Evolutionary conservation across 768 basidiomycete genomes (phyloP).

Genomic region (Agrocybe praecox): DNA sequence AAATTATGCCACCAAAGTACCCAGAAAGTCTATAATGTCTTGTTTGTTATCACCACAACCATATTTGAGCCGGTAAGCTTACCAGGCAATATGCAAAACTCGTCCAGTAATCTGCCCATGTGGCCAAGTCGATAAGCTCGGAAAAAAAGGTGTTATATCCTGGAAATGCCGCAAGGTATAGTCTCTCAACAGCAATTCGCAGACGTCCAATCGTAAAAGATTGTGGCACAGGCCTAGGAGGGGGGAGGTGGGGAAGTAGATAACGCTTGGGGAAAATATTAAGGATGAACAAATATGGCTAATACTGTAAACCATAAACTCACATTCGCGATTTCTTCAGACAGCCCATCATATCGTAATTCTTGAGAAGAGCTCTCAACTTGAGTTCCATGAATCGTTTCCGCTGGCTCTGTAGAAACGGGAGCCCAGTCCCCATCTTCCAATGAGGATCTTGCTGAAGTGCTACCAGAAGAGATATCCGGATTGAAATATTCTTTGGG

Average conservation of each 20-base stretch:
- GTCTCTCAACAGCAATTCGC: constrained; percentile 50
- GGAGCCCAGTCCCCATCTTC: constrained; percentile 18
- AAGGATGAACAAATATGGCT: not conserved
- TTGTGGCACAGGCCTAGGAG: constrained; percentile 36
- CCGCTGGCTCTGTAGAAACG: not conserved
- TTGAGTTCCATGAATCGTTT: not conserved
- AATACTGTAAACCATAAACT: constrained; percentile 5
- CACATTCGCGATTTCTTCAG: constrained; percentile 31
- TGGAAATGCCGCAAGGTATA: constrained; percentile 56
- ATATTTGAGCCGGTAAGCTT: constrained; percentile 17
- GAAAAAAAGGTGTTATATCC: constrained; percentile 47
- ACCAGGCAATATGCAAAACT: constrained; percentile 58
- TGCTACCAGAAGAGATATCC: not conserved
- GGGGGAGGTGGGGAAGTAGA: constrained; percentile 51
- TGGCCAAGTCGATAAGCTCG: constrained; percentile 44
- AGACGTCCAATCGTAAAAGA: constrained; percentile 58
- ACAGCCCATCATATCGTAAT: constrained; percentile 15
- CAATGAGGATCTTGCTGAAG: not conserved
- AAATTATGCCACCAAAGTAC: constrained; percentile 62
- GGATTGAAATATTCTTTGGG: not conserved
- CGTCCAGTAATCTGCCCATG: constrained; percentile 51
- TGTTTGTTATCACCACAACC: not conserved
- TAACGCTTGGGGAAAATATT: constrained; percentile 31
- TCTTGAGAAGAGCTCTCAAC: not conserved
- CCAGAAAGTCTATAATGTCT: constrained; percentile 55